Percentiles rank a stretch among this genome's conserved stretches.
These are phyloP conservation scores for Colletotrichum karsti DNA, from an alignment of 2,329 filamentous ascomycete genomes.

Conservation along the genomic window DNA sequence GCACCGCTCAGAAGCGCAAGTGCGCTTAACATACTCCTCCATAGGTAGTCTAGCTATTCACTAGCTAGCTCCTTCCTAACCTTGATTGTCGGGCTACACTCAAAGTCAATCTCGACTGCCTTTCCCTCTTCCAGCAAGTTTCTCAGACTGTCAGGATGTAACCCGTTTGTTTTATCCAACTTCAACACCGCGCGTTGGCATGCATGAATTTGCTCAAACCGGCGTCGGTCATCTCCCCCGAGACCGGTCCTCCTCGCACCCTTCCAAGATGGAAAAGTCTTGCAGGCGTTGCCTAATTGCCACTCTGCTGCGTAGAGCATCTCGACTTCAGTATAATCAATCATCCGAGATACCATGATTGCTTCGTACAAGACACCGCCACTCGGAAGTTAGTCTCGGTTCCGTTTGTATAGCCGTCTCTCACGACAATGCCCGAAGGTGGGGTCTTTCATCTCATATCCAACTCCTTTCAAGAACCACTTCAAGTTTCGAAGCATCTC, in stretches of 20 bases:
- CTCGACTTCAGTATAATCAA: no score
- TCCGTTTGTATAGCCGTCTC: not conserved
- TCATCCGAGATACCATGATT: not conserved
- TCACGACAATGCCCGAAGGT: not conserved
- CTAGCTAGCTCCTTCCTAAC: not conserved
- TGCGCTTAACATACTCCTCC: not conserved
- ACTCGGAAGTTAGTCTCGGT: not conserved
- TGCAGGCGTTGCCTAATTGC: no score
- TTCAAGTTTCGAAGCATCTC: constrained; percentile 9
- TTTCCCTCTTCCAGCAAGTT: not conserved
- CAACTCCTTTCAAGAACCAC: not conserved
- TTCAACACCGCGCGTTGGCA: no score
- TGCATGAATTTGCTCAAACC: not conserved
- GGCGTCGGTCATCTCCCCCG: no score
- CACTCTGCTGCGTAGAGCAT: no score
- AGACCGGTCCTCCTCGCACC: no score
- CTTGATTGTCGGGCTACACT: not conserved
- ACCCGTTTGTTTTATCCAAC: no score
- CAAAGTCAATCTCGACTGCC: not conserved
- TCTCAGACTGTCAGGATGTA: not conserved
- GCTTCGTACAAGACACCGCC: not conserved
- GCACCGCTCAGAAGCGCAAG: not conserved
- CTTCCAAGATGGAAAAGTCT: no score
- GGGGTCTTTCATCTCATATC: constrained; percentile 4
- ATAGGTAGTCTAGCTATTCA: not conserved